Evolutionary conservation across 208 protist genomes (phyloP).

Genomic region (Borovskyia barvae): DNA sequence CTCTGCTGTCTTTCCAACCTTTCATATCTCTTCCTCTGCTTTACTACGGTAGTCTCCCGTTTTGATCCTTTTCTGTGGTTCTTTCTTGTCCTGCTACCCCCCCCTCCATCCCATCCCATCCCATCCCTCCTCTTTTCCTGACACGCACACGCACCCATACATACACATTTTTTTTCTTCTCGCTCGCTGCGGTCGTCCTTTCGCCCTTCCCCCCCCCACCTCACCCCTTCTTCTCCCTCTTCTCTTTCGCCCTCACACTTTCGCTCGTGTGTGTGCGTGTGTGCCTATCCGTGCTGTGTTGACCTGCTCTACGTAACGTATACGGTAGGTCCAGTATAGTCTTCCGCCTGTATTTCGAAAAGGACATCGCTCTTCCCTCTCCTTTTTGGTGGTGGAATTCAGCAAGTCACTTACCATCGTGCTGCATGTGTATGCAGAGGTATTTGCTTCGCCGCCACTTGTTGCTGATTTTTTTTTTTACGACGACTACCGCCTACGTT

Average conservation of each 20-base stretch:
- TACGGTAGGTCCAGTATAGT: no score
- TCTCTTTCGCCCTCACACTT: neutral
- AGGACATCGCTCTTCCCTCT: conserved; percentile 8
- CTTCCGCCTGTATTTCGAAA: no score
- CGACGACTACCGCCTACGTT: no score
- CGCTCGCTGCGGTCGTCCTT: neutral
- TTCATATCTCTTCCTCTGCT: no score
- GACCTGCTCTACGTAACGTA: no score
- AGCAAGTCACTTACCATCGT: no score
- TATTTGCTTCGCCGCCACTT: neutral
- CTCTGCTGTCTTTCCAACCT: no score
- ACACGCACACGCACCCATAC: no score
- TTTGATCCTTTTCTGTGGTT: neutral
- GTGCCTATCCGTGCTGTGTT: neutral
- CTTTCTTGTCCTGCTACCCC: conserved; percentile 6
- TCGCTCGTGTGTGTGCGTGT: neutral
- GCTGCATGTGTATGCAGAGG: no score
- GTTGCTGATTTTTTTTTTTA: conserved; percentile 5
- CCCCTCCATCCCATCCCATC: neutral
- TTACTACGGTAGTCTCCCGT: neutral
- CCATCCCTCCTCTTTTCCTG: neutral
- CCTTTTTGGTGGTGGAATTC: neutral
- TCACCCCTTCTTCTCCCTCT: neutral
- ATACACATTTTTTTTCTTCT: conserved; percentile 5
- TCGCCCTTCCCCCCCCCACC: neutral